These are phyloP conservation scores for Yamadazyma nakazawae DNA, from an alignment of 805 yeast species.

Conservation along the genomic window DNA sequence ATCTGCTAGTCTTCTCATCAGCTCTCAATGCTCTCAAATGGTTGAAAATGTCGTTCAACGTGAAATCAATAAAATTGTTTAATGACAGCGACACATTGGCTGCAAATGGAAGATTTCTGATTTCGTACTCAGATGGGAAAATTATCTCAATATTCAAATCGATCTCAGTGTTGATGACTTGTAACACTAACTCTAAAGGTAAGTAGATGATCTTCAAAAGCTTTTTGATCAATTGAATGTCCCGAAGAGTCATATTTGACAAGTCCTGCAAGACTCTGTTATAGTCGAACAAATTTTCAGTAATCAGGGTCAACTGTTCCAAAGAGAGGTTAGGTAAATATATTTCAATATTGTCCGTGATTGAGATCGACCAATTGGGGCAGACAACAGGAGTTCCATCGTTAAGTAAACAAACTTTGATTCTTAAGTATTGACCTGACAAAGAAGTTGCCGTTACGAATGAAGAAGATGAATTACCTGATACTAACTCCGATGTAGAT, in stretches of 20 bases:
- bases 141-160: conserved; percentile 72
- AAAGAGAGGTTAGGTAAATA: conserved; percentile 60
- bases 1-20: conserved; percentile 39
- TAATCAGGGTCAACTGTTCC: conserved; percentile 40
- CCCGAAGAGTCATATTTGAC: conserved; percentile 33
- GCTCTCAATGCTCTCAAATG: conserved; percentile 57
- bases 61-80: conserved; percentile 72
- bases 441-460: conserved; percentile 90
- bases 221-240: conserved; percentile 39
- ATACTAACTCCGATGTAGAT: conserved; percentile 18
- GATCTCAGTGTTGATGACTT: conserved; percentile 52
- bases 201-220: conserved; percentile 49
- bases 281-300: conserved; percentile 39
- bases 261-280: conserved; percentile 37
- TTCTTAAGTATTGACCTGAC: conserved; percentile 71
- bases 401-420: conserved; percentile 65
- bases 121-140: conserved; percentile 60
- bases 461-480: conserved; percentile 31
- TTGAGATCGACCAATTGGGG: conserved; percentile 58
- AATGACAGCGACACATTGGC: conserved; percentile 48
- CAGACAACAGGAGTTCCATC: conserved; percentile 87
- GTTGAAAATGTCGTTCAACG: conserved; percentile 68
- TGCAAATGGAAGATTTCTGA: conserved; percentile 37
- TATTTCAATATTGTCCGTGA: conserved; percentile 49
- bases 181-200: conserved; percentile 58